Evolutionary conservation across 148 eudicot genomes (phyloP), one percentile per base, ranked within the genome.

Genomic region (Cornus kousa): DNA sequence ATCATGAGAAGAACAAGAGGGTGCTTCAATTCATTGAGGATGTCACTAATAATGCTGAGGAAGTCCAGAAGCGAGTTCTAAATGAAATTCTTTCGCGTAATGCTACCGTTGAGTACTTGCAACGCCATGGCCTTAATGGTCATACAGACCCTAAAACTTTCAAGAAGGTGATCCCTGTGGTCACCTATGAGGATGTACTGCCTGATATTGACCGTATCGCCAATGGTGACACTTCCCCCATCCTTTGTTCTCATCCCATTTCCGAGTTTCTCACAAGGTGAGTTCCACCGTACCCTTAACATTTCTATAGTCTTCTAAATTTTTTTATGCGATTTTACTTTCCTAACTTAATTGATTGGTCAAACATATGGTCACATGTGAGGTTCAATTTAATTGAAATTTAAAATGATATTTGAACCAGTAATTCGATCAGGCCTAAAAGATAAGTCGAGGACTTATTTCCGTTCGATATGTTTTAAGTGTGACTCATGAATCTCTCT

Each of bases 201-300:
- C 77, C 80, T 11, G 59, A 79, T 22, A 59, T 83, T 32, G 33
- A 80, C 19, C 62, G 86, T 53, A 83, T 83, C 32, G 86, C 86
- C 40, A 80, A 80, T 76, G 86, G 86, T 28, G 86, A 83, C 68
- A 66, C 76, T 31, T 83, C 86, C 68, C 83, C 80, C 3, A 76
- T 83, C n/a, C 78, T 83, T 39, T 83, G 80, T 20, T 76, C 82
- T 17, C 75, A 40, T 1, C 83, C 86, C 74, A 83, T 83, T 22
- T 72, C 86, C 0, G 86, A 83, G 66, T 83, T 83, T 57, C 67
- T 83, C 17, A 80, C 86, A 11, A 83, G 86, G 86, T 83, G 71
- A 43, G 48, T 43, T 7, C 37, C 37, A 35, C 4, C 10, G 4
- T 43, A 4, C 5, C 43, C 43, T 43, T 43, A 43, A 43, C 48